These are phyloP conservation scores for Fusarium azukiicola DNA, from an alignment of 2,329 filamentous ascomycete species.

Conservation along the genomic window DNA sequence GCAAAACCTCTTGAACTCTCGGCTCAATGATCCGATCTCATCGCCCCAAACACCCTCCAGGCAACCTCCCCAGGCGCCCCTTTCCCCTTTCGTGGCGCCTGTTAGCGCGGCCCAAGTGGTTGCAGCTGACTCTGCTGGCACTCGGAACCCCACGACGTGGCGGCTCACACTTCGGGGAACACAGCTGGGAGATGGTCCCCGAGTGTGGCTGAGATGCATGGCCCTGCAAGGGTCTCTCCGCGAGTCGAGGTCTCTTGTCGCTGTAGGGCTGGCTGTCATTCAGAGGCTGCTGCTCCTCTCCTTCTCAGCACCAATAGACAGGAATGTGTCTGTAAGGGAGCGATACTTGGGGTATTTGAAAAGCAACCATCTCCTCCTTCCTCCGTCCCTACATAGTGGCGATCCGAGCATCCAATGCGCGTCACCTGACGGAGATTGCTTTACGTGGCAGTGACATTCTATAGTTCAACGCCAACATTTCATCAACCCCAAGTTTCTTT, in stretches of 20 bases:
- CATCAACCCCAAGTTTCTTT: conserved; percentile 1
- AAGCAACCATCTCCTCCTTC: no score
- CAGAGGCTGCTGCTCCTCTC: background rate
- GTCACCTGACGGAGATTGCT: conserved; percentile 17
- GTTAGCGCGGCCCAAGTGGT: background rate
- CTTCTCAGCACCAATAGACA: background rate
- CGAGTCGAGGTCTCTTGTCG: background rate
- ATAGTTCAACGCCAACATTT: background rate
- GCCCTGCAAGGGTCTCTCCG: background rate
- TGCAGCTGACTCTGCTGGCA: background rate
- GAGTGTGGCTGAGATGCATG: background rate
- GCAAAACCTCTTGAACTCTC: background rate
- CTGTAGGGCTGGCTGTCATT: background rate
- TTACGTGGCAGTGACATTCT: conserved; percentile 5
- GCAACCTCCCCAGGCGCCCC: conserved; percentile 5
- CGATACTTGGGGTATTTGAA: background rate
- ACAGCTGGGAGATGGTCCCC: conserved; percentile 6
- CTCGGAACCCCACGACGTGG: conserved; percentile 11
- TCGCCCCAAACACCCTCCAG: background rate
- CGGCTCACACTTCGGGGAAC: background rate
- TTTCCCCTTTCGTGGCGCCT: conserved; percentile 15
- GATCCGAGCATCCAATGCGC: background rate
- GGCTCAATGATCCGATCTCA: background rate
- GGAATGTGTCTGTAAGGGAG: background rate
- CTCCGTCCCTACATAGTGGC: background rate